phyloP scores from a whole-genome alignment of 2,329 filamentous ascomycete species.

The Diaporthe sp. region DNA sequence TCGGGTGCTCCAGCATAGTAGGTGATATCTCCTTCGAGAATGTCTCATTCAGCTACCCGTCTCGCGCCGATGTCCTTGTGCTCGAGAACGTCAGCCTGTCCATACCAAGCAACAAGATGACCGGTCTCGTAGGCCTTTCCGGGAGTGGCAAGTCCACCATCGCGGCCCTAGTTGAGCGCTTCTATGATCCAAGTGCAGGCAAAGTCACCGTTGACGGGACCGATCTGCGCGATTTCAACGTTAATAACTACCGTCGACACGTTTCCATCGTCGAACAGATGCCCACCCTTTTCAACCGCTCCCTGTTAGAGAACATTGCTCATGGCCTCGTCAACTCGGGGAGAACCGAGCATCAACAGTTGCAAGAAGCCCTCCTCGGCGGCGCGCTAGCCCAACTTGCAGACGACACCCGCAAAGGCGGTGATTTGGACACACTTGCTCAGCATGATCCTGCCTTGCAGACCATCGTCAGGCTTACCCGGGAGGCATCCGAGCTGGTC shows the following conservation, averaged over 20 bases:
- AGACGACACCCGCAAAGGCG: slow-evolving; percentile 64
- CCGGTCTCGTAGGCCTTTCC: slow-evolving; percentile 71
- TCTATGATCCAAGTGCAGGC: slow-evolving; percentile 70
- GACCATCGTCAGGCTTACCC: slow-evolving; percentile 66
- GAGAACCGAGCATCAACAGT: slow-evolving; percentile 53
- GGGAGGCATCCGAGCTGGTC: slow-evolving; percentile 66
- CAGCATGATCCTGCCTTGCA: not conserved
- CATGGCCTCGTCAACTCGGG: slow-evolving; percentile 63
- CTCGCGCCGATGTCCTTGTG: slow-evolving; percentile 57
- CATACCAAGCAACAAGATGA: slow-evolving; percentile 62
- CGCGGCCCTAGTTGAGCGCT: slow-evolving; percentile 59
- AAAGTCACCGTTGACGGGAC: slow-evolving; percentile 61
- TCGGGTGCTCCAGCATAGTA: slow-evolving; percentile 61
- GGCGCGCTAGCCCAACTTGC: slow-evolving; percentile 65
- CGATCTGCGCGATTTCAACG: slow-evolving; percentile 63
- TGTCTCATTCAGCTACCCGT: slow-evolving; percentile 62
- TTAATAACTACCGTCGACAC: slow-evolving; percentile 57
- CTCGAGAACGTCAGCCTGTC: slow-evolving; percentile 56
- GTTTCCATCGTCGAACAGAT: slow-evolving; percentile 63
- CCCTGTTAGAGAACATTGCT: slow-evolving; percentile 65
- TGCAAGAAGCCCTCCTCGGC: slow-evolving; percentile 63
- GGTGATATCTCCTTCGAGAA: slow-evolving; percentile 60
- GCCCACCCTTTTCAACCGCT: slow-evolving; percentile 59
- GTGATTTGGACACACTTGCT: slow-evolving; percentile 52
- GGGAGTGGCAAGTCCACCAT: slow-evolving; percentile 72